Conservation (phyloP, 257 asterid species). For the Fraxinus anomala region DNA sequence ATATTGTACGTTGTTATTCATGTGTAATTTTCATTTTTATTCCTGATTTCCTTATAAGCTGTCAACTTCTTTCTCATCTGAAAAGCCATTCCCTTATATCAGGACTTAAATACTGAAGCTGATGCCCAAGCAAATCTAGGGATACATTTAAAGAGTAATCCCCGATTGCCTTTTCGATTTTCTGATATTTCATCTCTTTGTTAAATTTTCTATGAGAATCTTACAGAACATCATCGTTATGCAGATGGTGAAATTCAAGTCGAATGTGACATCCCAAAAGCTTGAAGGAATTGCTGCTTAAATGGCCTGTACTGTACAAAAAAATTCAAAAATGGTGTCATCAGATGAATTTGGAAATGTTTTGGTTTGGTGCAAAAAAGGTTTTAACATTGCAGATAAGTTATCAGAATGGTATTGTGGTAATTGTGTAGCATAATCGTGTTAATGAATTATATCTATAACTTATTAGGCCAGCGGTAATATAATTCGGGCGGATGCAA, state of each 20-base stretch:
- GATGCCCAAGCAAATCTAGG: slow-evolving; percentile 93
- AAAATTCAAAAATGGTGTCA: not conserved
- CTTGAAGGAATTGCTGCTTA: slow-evolving; percentile 6
- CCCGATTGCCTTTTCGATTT: slow-evolving; percentile 18
- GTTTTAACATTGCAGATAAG: slow-evolving; percentile 35
- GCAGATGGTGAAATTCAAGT: slow-evolving; percentile 87
- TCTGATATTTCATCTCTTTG: not conserved
- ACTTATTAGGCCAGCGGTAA: slow-evolving; percentile 13
- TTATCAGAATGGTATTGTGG: slow-evolving; percentile 13
- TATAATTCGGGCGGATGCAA: slow-evolving; percentile 6
- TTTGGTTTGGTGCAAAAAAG: slow-evolving; percentile 16
- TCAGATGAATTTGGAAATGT: slow-evolving; percentile 23
- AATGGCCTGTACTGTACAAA: not conserved
- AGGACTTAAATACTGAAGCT: slow-evolving; percentile 84
- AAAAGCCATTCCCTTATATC: slow-evolving; percentile 17
- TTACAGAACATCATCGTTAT: slow-evolving; percentile 11
- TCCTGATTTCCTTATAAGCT: not conserved
- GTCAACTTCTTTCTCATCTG: slow-evolving; percentile 11
- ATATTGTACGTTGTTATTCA: no score
- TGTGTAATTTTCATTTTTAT: not conserved
- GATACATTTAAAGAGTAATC: slow-evolving; percentile 62
- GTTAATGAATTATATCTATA: slow-evolving; percentile 27
- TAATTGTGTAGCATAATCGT: slow-evolving; percentile 27
- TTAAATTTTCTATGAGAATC: slow-evolving; percentile 10
- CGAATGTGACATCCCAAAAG: slow-evolving; percentile 48